These are phyloP conservation scores for Mediolabrus comicus DNA, from an alignment of 108 stramenopile species.

Conservation along the genomic window DNA sequence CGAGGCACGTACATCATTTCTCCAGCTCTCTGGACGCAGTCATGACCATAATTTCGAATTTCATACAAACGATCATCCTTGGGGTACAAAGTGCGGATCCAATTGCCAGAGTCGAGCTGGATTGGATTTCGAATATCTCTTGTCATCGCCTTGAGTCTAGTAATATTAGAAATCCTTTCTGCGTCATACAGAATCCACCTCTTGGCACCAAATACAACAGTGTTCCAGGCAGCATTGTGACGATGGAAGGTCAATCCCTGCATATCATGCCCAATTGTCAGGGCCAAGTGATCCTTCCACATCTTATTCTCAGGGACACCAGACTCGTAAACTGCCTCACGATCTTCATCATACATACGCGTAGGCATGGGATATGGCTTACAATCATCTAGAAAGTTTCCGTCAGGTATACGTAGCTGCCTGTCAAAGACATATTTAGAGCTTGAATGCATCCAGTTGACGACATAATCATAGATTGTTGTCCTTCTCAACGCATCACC, in stretches of 20 bases:
- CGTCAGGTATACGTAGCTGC: slow-evolving; percentile 32
- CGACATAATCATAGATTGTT: slow-evolving; percentile 34
- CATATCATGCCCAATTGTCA: slow-evolving; percentile 40
- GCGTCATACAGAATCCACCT: slow-evolving; percentile 99
- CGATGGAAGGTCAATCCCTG: slow-evolving; percentile 46
- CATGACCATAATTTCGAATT: slow-evolving; percentile 61
- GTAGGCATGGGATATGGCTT: slow-evolving; percentile 38
- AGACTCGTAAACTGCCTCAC: background rate
- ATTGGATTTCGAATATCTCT: slow-evolving; percentile 39
- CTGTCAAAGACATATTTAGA: slow-evolving; percentile 40
- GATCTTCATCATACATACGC: slow-evolving; percentile 28
- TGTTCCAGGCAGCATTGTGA: slow-evolving; percentile 96
- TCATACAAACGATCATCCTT: slow-evolving; percentile 27
- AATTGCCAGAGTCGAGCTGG: slow-evolving; percentile 22
- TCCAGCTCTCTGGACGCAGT: slow-evolving; percentile 95
- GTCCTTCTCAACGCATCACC: slow-evolving; percentile 23
- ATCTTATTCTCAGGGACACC: slow-evolving; percentile 10
- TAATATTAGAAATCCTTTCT: slow-evolving; percentile 90
- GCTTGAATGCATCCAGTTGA: slow-evolving; percentile 32
- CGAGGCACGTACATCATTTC: slow-evolving; percentile 94
- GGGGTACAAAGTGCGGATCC: slow-evolving; percentile 37
- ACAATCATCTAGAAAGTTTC: slow-evolving; percentile 27
- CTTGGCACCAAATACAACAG: slow-evolving; percentile 88
- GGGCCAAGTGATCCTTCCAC: slow-evolving; percentile 45
- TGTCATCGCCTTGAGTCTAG: slow-evolving; percentile 88